These are phyloP conservation scores for Pleurotus tuoliensis DNA, from an alignment of 768 basidiomycete species.

Conservation along the genomic window DNA sequence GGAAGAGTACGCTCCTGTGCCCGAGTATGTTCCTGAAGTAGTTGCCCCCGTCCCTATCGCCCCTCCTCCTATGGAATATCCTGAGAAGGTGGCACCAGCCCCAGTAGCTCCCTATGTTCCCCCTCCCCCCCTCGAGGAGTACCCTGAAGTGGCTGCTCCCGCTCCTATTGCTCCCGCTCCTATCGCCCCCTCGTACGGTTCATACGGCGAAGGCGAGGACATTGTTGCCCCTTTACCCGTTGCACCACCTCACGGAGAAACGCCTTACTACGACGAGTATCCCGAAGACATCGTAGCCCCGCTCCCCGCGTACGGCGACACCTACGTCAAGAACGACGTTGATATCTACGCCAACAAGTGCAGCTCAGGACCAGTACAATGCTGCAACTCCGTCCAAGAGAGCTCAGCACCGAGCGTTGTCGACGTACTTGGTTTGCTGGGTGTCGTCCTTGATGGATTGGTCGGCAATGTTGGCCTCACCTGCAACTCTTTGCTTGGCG, in stretches of 20 bases:
- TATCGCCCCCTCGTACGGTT: neutral
- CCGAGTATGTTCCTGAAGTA: neutral
- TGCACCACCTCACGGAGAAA: neutral
- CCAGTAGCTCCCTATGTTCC: no score
- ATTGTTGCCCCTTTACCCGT: neutral
- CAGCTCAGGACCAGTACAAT: constrained; percentile 4
- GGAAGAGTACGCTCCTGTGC: neutral
- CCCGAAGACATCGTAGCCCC: neutral
- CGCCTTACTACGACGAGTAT: neutral
- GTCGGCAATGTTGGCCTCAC: constrained; percentile 1
- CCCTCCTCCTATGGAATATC: neutral
- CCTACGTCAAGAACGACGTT: neutral
- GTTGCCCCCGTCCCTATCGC: neutral
- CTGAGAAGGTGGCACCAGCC: neutral
- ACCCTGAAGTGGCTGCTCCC: neutral
- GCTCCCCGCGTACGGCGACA: neutral
- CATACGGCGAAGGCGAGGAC: neutral
- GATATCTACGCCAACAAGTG: neutral
- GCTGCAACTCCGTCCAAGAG: neutral
- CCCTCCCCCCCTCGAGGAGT: no score
- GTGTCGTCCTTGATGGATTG: neutral
- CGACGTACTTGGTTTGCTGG: neutral
- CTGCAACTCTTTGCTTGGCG: constrained; percentile 1
- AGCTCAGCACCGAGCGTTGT: neutral
- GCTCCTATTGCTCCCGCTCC: neutral